A percentile compares a stretch with the other conserved stretches of the same genome.
Evolutionary conservation across 2,329 filamentous ascomycete genomes (phyloP).

Genomic region (Fusarium armeniacum): DNA sequence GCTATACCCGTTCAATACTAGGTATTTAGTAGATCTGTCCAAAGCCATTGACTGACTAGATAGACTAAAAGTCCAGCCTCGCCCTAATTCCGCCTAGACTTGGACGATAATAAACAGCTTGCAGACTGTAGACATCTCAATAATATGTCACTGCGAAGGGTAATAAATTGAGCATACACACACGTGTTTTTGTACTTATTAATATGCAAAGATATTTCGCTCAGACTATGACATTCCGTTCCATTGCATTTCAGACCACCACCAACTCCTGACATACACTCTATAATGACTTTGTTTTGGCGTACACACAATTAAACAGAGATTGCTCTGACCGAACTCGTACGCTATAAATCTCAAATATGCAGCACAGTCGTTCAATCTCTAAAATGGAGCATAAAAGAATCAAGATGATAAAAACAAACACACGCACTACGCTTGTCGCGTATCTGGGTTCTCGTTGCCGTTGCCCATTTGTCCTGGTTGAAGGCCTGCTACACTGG

Average conservation of each 20-base stretch:
- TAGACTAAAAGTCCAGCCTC: neutral
- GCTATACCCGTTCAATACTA: neutral
- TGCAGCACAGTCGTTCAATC: conserved; percentile 28
- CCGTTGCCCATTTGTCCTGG: conserved; percentile 17
- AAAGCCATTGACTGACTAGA: neutral
- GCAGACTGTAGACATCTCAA: too few species aligned
- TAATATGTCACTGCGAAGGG: neutral
- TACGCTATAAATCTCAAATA: conserved; percentile 19
- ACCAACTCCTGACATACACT: conserved; percentile 26
- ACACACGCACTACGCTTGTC: conserved; percentile 9
- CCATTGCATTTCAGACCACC: conserved; percentile 1
- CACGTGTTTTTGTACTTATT: conserved; percentile 18
- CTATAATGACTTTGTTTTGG: conserved; percentile 16
- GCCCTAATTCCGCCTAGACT: too few species aligned
- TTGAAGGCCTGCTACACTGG: conserved; percentile 36
- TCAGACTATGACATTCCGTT: conserved; percentile 5
- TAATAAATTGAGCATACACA: neutral
- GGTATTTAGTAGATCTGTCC: neutral
- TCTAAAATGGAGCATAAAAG: conserved; percentile 20
- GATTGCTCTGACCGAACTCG: conserved; percentile 40
- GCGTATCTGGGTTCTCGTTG: conserved; percentile 26
- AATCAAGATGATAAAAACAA: neutral
- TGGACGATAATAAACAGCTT: too few species aligned
- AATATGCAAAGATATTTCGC: conserved; percentile 16
- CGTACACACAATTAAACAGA: conserved; percentile 3